phyloP scores from a whole-genome alignment of 257 asterid species.

The Jacaranda mimosifolia region DNA sequence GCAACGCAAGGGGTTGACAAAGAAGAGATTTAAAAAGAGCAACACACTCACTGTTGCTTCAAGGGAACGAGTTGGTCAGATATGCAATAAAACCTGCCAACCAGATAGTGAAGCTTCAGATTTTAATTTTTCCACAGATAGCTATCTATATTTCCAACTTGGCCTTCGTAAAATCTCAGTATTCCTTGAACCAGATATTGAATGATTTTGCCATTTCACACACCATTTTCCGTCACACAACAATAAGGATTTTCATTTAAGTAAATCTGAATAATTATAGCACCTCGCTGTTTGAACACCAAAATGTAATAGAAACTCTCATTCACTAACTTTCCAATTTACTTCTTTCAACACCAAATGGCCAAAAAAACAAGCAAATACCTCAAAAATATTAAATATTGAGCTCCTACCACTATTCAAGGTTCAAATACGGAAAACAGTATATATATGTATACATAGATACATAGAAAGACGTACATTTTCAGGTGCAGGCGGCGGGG shows the following conservation, averaged over 20 bases:
- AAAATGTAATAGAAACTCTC: too few species aligned
- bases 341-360: too few species aligned
- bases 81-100: background rate
- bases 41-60: background rate
- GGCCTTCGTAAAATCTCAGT: too few species aligned
- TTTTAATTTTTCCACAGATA: too few species aligned
- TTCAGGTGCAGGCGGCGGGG: background rate
- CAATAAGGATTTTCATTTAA: too few species aligned
- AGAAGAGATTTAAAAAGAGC: background rate
- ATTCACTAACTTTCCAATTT: too few species aligned
- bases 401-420: background rate
- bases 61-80: conserved; percentile 1
- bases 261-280: too few species aligned
- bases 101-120: background rate
- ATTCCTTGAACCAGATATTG: too few species aligned
- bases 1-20: background rate
- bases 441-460: background rate
- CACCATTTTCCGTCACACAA: too few species aligned
- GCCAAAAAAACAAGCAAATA: background rate
- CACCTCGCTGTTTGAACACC: too few species aligned
- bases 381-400: background rate
- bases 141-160: too few species aligned
- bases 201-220: too few species aligned
- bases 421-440: background rate
- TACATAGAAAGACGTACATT: background rate